These are phyloP conservation scores for Candida khao-thaluensis DNA, from an alignment of 805 yeast genomes.

Conservation along the genomic window DNA sequence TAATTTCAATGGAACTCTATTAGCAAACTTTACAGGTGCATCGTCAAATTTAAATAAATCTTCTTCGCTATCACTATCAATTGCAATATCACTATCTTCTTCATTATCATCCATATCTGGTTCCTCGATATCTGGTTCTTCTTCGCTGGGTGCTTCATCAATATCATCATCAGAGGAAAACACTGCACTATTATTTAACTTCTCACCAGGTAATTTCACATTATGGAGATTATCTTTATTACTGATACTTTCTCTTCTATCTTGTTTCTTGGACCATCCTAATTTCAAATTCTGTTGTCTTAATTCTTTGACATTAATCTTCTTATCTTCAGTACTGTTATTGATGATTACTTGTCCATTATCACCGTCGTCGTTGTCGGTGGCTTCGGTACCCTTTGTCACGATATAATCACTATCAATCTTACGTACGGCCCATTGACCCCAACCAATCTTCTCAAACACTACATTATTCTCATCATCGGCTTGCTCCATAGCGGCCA, in stretches of 20 bases:
- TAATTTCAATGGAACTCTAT: slow-evolving; percentile 37
- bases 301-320: slow-evolving; percentile 31
- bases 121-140: slow-evolving; percentile 16
- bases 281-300: slow-evolving; percentile 31
- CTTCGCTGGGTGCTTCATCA: slow-evolving; percentile 25
- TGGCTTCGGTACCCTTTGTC: slow-evolving; percentile 43
- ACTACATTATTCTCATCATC: slow-evolving; percentile 59
- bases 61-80: slow-evolving; percentile 21
- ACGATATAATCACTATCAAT: slow-evolving; percentile 46
- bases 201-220: slow-evolving; percentile 44
- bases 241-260: slow-evolving; percentile 54
- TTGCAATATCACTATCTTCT: slow-evolving; percentile 27
- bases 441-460: slow-evolving; percentile 97
- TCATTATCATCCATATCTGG: slow-evolving; percentile 14
- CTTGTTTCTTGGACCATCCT: slow-evolving; percentile 41
- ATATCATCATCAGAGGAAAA: slow-evolving; percentile 34
- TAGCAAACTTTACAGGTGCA: slow-evolving; percentile 41
- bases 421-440: slow-evolving; percentile 86
- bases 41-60: slow-evolving; percentile 19
- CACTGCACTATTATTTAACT: slow-evolving; percentile 24
- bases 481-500: slow-evolving; percentile 81
- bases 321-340: background rate
- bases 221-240: slow-evolving; percentile 46
- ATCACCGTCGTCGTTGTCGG: background rate
- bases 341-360: background rate